These are phyloP conservation scores for Linnemannia schmuckeri DNA, from an alignment of 192 early-diverging fungal genomes.

Conservation along the genomic window DNA sequence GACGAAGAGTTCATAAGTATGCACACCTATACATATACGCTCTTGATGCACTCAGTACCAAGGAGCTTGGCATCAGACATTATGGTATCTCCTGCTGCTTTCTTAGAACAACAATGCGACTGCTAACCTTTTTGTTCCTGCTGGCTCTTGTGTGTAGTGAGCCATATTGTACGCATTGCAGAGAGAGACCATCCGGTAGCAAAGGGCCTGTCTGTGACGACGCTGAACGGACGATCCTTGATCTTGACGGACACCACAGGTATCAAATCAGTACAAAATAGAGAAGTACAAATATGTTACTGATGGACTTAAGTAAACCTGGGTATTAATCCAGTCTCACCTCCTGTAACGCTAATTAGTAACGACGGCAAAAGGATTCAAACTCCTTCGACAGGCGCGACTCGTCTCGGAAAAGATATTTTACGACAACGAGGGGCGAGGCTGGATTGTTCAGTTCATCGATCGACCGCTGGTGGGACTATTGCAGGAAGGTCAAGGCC, in stretches of 20 bases:
- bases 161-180: slow-evolving; percentile 40
- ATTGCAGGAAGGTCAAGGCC: slow-evolving; percentile 1
- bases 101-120: too few relatives aligned
- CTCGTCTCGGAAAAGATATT: slow-evolving; percentile 51
- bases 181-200: slow-evolving; percentile 39
- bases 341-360: slow-evolving; percentile 8
- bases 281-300: neutral
- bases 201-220: slow-evolving; percentile 24
- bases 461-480: slow-evolving; percentile 45
- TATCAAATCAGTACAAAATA: neutral
- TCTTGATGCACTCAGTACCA: too few relatives aligned
- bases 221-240: slow-evolving; percentile 43
- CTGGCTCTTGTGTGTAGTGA: slow-evolving; percentile 17
- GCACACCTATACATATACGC: neutral
- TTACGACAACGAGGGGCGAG: slow-evolving; percentile 49
- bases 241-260: slow-evolving; percentile 51
- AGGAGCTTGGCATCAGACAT: neutral
- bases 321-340: too few relatives aligned
- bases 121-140: too few relatives aligned
- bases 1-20: slow-evolving; percentile 52
- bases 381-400: slow-evolving; percentile 40
- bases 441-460: slow-evolving; percentile 49
- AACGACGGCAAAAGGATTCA: slow-evolving; percentile 53
- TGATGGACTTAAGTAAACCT: too few relatives aligned
- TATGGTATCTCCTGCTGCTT: too few relatives aligned